Percentiles rank a stretch among this genome's conserved stretches.
These are phyloP conservation scores for Agarophyton chilense DNA, from an alignment of 23 red algal species.

Conservation along the genomic window DNA sequence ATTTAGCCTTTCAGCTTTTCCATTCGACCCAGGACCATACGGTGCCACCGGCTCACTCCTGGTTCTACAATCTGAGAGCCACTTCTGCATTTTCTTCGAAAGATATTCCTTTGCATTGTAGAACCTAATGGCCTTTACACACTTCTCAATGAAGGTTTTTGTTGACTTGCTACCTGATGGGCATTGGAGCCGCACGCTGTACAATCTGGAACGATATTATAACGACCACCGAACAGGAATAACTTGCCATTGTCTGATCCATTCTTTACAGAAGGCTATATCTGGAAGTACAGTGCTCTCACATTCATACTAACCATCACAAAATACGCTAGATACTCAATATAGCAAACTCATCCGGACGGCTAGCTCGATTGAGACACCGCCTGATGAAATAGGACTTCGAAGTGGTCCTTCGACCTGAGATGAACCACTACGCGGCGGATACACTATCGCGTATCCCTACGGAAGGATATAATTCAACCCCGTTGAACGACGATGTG, in stretches of 20 bases:
- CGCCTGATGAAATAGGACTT: slow-evolving; percentile 33
- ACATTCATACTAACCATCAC: slow-evolving; percentile 26
- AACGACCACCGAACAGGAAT: slow-evolving; percentile 40
- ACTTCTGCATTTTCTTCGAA: neutral
- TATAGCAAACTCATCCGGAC: neutral
- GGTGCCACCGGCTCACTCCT: neutral
- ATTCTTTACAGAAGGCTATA: slow-evolving; percentile 37
- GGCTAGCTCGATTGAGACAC: slow-evolving; percentile 31
- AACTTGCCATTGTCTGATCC: slow-evolving; percentile 24
- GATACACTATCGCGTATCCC: slow-evolving; percentile 22
- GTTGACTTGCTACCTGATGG: too few species aligned
- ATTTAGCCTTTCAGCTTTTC: slow-evolving; percentile 15
- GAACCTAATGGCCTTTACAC: neutral
- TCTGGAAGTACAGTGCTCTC: neutral
- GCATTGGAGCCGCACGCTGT: slow-evolving; percentile 30
- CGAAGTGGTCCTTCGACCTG: slow-evolving; percentile 23
- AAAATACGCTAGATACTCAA: slow-evolving; percentile 31
- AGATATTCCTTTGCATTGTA: slow-evolving; percentile 35
- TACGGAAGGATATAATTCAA: slow-evolving; percentile 10
- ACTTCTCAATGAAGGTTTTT: neutral
- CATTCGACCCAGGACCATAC: slow-evolving; percentile 38
- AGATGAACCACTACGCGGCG: neutral
- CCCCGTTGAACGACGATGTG: neutral
- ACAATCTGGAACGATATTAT: slow-evolving; percentile 13
- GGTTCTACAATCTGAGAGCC: neutral